phyloP scores from a whole-genome alignment of 495 filamentous ascomycete species.

The Aspergillus wentii region DNA sequence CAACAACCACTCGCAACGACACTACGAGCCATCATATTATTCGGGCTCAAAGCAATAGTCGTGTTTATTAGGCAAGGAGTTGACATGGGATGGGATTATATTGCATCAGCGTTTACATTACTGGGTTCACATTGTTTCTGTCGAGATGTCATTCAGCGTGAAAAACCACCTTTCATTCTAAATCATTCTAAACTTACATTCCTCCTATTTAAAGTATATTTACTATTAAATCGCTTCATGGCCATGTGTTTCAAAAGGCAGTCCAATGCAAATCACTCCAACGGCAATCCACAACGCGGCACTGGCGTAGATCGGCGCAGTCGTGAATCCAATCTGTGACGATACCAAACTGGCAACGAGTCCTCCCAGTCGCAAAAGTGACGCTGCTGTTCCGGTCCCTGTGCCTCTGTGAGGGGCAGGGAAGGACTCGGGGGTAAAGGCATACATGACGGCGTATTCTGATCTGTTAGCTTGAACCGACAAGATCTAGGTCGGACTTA shows the following conservation, averaged over 20 bases:
- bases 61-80: no score
- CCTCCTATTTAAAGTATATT: not conserved
- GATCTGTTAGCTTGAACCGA: not conserved
- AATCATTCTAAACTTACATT: no score
- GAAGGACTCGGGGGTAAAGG: conserved; percentile 54
- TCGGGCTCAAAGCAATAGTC: no score
- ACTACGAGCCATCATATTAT: no score
- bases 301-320: conserved; percentile 29
- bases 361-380: conserved; percentile 22
- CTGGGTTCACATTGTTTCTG: no score
- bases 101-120: no score
- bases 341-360: conserved; percentile 27
- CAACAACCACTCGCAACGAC: no score
- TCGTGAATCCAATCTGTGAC: conserved; percentile 25
- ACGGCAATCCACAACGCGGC: conserved; percentile 28
- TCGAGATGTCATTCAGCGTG: no score
- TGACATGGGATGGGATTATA: no score
- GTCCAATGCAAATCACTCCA: conserved; percentile 20
- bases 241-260: conserved; percentile 33
- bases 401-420: conserved; percentile 50
- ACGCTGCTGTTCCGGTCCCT: conserved; percentile 41
- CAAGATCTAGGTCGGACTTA: conserved; percentile 1
- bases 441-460: conserved; percentile 50
- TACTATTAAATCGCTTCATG: conserved; percentile 26
- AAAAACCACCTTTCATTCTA: no score